Evolutionary conservation across 495 filamentous ascomycete genomes (phyloP).

Genomic region (Platismatia glauca): DNA sequence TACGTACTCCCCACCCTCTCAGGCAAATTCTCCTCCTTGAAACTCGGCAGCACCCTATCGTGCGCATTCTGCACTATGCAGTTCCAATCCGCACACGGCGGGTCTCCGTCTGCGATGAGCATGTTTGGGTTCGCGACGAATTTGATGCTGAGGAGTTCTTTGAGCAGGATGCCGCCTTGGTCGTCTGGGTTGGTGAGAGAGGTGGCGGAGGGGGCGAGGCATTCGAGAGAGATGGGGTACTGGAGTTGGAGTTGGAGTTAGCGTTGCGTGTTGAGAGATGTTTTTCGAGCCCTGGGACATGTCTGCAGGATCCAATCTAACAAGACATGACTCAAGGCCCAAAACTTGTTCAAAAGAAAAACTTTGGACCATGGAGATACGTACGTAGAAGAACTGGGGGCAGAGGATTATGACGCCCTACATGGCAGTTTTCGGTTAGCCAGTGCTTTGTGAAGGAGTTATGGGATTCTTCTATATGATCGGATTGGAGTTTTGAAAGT

Average conservation of each 20-base stretch:
- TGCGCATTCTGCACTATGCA: neutral
- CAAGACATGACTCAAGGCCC: too few relatives aligned
- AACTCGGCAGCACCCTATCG: neutral
- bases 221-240: neutral
- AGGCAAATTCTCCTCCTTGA: neutral
- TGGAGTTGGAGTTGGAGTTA: too few relatives aligned
- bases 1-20: constrained; percentile 4
- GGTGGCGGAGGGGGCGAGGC: neutral
- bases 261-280: too few relatives aligned
- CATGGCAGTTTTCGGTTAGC: neutral
- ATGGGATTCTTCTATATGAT: neutral
- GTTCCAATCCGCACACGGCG: neutral
- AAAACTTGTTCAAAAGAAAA: too few relatives aligned
- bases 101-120: neutral
- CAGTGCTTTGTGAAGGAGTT: too few relatives aligned
- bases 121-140: neutral
- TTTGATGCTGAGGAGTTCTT: neutral
- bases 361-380: too few relatives aligned
- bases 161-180: neutral
- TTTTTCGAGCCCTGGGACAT: too few relatives aligned
- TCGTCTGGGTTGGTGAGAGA: neutral
- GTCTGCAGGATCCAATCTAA: too few relatives aligned
- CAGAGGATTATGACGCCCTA: neutral
- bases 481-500: neutral
- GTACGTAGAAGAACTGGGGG: constrained; percentile 2